Evolutionary conservation across 2,329 filamentous ascomycete genomes (phyloP), one percentile per base, ranked within the genome.

Genomic region (Fusarium vanettenii): DNA sequence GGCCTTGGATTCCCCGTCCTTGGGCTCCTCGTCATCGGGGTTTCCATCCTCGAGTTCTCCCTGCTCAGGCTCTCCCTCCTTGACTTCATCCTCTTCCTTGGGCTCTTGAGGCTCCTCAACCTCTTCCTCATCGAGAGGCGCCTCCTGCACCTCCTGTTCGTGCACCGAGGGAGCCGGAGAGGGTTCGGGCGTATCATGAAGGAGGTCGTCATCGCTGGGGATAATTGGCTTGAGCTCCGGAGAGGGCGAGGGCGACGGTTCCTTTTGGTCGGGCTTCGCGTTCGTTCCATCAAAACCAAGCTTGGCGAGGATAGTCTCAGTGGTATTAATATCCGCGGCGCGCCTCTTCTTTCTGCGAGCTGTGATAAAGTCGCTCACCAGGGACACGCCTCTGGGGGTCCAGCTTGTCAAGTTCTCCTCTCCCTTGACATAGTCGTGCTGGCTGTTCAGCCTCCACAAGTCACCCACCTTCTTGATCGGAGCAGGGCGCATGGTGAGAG

Each of bases 381-480:
- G 86, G 0, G 95, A 97, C 4, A 98, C 94, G 39, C 97, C 95
- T 48, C 97, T 90, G 2, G 97, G 96, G 9, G 92, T 91, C 97
- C 97, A 99, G 66, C 92, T 91, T 3, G 88, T 91, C 43, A 99
- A 87, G 59, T 92, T 89, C 82, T 99, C 97, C 83, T 99, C 95
- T 65, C 97, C 97, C 82, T 98, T 98, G 78, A 99, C 94, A 80
- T 98, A 98, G 81, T 97, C 95, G 79, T 97, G 93, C 69, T 94
- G 92, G 18, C 95, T 98, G 82, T 95, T 97, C 91, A 98, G 95
- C 64, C 97, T 91, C 97, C 97, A 99, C 14, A 99, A 87, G 81
- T 99, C 97, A 4, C 95, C 95, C 1, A 95, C 94, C 56, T 94
- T 91, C 84, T 98, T 98, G 60, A 97, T 95, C 4, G 95, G 95